Base-by-base conservation (phyloP, 2,329 filamentous ascomycete species). In the Sarocladium strictum region DNA sequence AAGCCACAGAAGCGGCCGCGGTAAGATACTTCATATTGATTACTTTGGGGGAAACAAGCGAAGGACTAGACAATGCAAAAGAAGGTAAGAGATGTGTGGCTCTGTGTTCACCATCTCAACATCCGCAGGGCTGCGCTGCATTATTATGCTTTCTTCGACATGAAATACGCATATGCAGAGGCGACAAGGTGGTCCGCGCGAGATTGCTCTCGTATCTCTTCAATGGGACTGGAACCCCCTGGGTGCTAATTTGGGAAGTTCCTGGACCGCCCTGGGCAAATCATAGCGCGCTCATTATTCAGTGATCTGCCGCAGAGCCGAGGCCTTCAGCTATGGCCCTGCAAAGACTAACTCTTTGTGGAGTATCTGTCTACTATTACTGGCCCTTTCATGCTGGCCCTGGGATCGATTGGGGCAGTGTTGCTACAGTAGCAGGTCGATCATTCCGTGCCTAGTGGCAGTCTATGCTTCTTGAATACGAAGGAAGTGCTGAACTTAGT, bases 251-350 rank as follows among this genome's bases (percentile, higher is more conserved):
- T 43, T 24, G 17, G 40, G n/a, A 43, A 21, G 21, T 17, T 14
- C 40, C 21, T 43, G 17, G 40, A 43, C 40, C 40, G 4, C n/a
- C 21, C 15, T 21, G 6, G 24, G n/a, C 43, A 27, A 26, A 47
- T 47, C 43, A 47, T 27, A 47, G 43, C 43, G 43, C 43, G 21
- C n/a, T n/a, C 43, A 47, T 47, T 47, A 47, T 47, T 47, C 38
- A 47, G 27, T 47, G 5, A 29, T 27, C 10, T 27, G 21, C 24
- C 24, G 43, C 10, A 9, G 7, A 38, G 35, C 35, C 35, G 35
- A 38, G 35, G 35, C 35, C 35, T 38, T 38, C 35, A 38, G n/a
- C 9, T 38, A 19, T 15, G 9, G 35, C n/a, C 35, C 35, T 5
- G n/a, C n/a, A n/a, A n/a, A n/a, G n/a, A n/a, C n/a, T n/a, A n/a